A percentile compares a stretch with the other conserved stretches of the same genome.
Conservation (phyloP, 495 filamentous ascomycete genomes). For the Poronia punctata region DNA sequence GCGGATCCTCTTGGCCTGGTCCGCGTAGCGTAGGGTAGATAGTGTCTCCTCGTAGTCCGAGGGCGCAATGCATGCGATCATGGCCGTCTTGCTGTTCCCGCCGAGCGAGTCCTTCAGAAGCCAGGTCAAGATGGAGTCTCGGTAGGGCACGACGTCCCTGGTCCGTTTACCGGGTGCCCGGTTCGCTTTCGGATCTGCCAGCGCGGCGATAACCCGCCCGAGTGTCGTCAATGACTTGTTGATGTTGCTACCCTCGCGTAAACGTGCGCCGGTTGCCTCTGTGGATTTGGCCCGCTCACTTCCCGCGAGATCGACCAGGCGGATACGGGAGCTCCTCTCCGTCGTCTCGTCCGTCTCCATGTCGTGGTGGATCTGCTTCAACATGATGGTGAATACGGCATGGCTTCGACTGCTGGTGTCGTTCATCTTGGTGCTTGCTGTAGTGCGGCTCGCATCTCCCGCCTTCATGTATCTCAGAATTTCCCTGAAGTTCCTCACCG, state of each 20-base stretch:
- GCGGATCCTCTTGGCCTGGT: conserved; percentile 95
- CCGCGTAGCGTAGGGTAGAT: conserved; percentile 90
- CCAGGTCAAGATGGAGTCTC: conserved; percentile 97
- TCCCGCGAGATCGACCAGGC: conserved; percentile 90
- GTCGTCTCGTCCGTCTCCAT: conserved; percentile 92
- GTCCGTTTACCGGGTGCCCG: conserved; percentile 31
- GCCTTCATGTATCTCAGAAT: conserved; percentile 84
- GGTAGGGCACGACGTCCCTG: conserved; percentile 78
- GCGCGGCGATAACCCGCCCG: conserved; percentile 91
- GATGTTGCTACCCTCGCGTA: conserved; percentile 94
- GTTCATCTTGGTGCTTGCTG: conserved; percentile 99
- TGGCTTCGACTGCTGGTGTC: conserved; percentile 92
- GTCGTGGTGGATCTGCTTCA: conserved; percentile 92
- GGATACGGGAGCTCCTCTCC: conserved; percentile 86
- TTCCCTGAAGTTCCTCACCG: conserved; percentile 73
- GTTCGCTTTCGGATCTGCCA: conserved; percentile 70
- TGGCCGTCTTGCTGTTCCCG: conserved; percentile 94
- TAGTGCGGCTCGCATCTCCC: conserved; percentile 81
- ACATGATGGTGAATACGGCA: conserved; percentile 93
- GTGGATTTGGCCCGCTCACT: conserved; percentile 93
- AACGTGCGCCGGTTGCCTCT: conserved; percentile 82
- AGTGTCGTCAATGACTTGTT: conserved; percentile 97
- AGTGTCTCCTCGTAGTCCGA: conserved; percentile 96
- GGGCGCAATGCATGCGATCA: conserved; percentile 96
- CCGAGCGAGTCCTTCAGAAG: conserved; percentile 90